phyloP scores from a whole-genome alignment of 352 stramenopile species.

The Phytophthora citrophthora region DNA sequence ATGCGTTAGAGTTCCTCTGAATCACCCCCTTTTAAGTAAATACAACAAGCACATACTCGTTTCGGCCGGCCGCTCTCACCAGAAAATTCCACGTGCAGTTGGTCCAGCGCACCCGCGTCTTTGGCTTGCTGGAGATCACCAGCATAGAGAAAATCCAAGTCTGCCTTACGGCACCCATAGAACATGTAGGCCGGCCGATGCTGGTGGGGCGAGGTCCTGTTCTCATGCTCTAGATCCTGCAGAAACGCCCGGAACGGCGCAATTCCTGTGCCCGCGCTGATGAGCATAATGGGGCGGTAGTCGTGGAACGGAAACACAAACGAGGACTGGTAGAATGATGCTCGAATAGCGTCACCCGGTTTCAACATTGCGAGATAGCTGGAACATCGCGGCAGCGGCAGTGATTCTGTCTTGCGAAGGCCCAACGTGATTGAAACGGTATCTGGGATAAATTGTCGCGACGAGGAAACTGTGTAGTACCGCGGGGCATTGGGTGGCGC shows the following conservation, averaged over 20 bases:
- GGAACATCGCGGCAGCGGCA: slow-evolving; percentile 78
- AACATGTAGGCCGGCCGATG: slow-evolving; percentile 72
- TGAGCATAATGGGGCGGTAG: slow-evolving; percentile 70
- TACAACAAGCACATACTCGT: slow-evolving; percentile 44
- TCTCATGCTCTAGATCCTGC: slow-evolving; percentile 76
- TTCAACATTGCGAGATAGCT: slow-evolving; percentile 66
- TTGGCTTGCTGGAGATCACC: slow-evolving; percentile 60
- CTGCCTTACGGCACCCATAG: slow-evolving; percentile 70
- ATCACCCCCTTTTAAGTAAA: not conserved
- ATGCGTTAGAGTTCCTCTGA: slow-evolving; percentile 1
- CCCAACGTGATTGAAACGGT: slow-evolving; percentile 78
- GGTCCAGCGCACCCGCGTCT: slow-evolving; percentile 50
- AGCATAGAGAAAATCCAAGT: slow-evolving; percentile 75
- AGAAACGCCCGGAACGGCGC: slow-evolving; percentile 84
- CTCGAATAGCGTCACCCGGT: slow-evolving; percentile 58
- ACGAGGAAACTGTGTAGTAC: slow-evolving; percentile 89
- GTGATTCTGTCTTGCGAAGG: slow-evolving; percentile 51
- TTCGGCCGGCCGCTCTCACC: slow-evolving; percentile 36
- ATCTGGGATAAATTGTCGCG: slow-evolving; percentile 57
- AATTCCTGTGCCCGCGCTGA: slow-evolving; percentile 83
- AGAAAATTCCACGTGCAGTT: slow-evolving; percentile 72
- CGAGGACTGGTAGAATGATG: slow-evolving; percentile 74
- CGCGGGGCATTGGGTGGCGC: slow-evolving; percentile 66
- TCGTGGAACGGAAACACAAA: slow-evolving; percentile 77
- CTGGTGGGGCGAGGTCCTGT: slow-evolving; percentile 19